phyloP scores from a whole-genome alignment of 2,329 filamentous ascomycete genomes.

The Aspergillus brasiliensis region DNA sequence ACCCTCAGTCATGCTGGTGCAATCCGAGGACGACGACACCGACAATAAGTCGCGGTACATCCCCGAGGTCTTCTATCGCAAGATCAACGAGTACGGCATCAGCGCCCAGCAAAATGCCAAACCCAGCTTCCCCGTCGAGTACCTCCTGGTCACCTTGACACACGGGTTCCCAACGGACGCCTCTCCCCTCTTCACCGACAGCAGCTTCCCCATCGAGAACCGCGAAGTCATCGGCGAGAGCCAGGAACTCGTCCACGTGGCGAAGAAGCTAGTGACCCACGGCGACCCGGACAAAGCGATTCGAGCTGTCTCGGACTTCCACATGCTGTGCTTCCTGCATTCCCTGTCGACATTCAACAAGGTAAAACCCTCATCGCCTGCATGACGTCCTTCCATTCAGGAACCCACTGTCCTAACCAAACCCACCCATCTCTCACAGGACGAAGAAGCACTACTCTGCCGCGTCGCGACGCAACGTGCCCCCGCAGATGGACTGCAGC shows the following conservation, averaged over 20 bases:
- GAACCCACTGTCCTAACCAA: no score
- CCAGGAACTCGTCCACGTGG: conserved; percentile 72
- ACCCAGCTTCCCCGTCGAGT: conserved; percentile 93
- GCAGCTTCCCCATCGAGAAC: conserved; percentile 87
- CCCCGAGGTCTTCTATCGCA: conserved; percentile 94
- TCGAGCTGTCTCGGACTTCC: conserved; percentile 83
- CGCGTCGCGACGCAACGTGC: conserved; percentile 81
- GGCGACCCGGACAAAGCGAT: conserved; percentile 65
- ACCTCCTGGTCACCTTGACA: conserved; percentile 91
- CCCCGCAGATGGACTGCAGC: conserved; percentile 75
- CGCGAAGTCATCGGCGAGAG: conserved; percentile 81
- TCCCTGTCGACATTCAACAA: conserved; percentile 79
- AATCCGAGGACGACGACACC: conserved; percentile 77
- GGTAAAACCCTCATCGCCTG: conserved; percentile 56
- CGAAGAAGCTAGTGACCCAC: conserved; percentile 68
- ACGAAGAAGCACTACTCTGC: conserved; percentile 84
- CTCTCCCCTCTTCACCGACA: conserved; percentile 71
- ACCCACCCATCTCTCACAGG: conserved; percentile 55
- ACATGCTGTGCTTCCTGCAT: conserved; percentile 85
- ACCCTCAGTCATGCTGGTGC: conserved; percentile 90
- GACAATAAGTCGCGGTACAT: conserved; percentile 79
- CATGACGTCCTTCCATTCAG: background rate
- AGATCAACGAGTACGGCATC: conserved; percentile 93
- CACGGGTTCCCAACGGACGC: conserved; percentile 88
- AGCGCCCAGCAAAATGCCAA: conserved; percentile 98